Conservation (phyloP, 495 filamentous ascomycete species). For the Neurospora cerealis region DNA sequence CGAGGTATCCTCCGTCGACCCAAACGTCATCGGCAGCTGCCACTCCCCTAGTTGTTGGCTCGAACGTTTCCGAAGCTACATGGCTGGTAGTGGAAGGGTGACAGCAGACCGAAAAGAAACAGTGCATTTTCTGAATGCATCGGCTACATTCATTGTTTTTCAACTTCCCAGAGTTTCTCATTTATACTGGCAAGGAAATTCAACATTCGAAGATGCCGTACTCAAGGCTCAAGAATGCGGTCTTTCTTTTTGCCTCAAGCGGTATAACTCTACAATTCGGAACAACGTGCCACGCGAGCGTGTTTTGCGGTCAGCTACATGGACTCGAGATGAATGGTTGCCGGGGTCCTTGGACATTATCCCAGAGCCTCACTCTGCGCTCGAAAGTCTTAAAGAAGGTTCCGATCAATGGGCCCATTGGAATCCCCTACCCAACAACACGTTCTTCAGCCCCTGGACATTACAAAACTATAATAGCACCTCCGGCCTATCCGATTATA, state of each 20-base stretch:
- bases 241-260: not conserved
- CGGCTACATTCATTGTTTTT: not conserved
- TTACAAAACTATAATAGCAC: not conserved
- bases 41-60: not conserved
- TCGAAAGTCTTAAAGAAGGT: not conserved
- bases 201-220: not conserved
- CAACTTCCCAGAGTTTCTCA: not conserved
- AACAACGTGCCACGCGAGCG: not conserved
- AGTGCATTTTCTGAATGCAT: not conserved
- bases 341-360: not conserved
- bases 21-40: not conserved
- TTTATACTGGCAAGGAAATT: not conserved
- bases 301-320: not conserved
- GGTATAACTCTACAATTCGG: not conserved
- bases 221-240: not conserved
- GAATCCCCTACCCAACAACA: not conserved
- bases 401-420: not conserved
- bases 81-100: not conserved
- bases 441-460: not conserved
- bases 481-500: not conserved
- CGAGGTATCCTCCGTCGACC: too few relatives aligned
- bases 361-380: not conserved
- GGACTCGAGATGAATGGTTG: not conserved
- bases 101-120: not conserved
- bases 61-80: not conserved